These are phyloP conservation scores for Noccaea bulbosa DNA, from an alignment of 345 rosid genomes.

Conservation along the genomic window DNA sequence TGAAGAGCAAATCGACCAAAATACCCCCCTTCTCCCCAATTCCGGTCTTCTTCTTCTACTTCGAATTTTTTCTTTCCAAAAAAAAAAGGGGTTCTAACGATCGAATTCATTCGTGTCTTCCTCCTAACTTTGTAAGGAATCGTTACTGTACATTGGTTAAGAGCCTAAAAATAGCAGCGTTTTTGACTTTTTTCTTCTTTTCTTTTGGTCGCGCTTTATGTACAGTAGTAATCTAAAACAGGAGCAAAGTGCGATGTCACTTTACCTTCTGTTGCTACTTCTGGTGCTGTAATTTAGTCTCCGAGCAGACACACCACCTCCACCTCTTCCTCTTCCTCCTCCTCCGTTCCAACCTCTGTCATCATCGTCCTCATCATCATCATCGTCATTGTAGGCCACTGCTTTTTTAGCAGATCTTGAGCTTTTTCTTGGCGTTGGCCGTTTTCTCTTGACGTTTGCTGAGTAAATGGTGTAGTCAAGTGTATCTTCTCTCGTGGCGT, in stretches of 20 bases:
- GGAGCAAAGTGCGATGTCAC: slow-evolving; percentile 13
- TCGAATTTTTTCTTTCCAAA: background rate
- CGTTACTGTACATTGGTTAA: slow-evolving; percentile 40
- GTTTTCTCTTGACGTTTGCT: slow-evolving; percentile 81
- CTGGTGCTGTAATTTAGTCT: slow-evolving; percentile 54
- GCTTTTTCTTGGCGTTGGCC: slow-evolving; percentile 50
- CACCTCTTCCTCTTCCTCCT: slow-evolving; percentile 37
- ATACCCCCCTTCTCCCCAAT: background rate
- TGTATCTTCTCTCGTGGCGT: slow-evolving; percentile 85
- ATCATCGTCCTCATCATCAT: slow-evolving; percentile 54
- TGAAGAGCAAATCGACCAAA: slow-evolving; percentile 10
- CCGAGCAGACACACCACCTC: slow-evolving; percentile 48
- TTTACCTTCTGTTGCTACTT: slow-evolving; percentile 54
- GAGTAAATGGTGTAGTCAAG: slow-evolving; percentile 78
- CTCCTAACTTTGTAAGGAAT: slow-evolving; percentile 36
- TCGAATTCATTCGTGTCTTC: slow-evolving; percentile 17
- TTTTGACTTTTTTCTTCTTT: background rate
- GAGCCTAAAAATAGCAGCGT: slow-evolving; percentile 30
- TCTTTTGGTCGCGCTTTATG: slow-evolving; percentile 29
- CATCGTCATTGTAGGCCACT: slow-evolving; percentile 44
- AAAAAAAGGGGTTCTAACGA: slow-evolving; percentile 11
- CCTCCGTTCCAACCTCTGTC: slow-evolving; percentile 66
- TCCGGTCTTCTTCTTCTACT: slow-evolving; percentile 11
- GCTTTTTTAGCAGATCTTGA: slow-evolving; percentile 42
- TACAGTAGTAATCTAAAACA: slow-evolving; percentile 38